Base-by-base conservation (phyloP, 768 basidiomycete species). In the Chlorophyllum brunneum region DNA sequence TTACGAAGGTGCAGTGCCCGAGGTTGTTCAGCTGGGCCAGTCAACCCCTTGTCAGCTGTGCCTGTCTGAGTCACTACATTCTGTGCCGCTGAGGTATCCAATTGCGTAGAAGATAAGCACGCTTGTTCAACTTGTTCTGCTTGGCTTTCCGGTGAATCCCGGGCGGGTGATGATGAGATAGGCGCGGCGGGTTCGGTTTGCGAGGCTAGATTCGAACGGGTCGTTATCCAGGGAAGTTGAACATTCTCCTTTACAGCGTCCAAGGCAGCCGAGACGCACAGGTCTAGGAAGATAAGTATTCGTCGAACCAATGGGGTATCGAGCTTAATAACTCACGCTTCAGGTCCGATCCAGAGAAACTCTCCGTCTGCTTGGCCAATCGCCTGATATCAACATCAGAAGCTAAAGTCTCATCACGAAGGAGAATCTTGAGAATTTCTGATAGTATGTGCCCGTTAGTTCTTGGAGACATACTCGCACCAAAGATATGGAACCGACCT, bases 321-420 rank as follows among this genome's bases (percentile, higher is more conserved):
- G 37, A 36, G 38, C 31, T 23, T 30, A 52, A 42, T 33, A 30
- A 74, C 88, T 63, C 54, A 95, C 94, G 92, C 68, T 95, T 97
- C 54, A 98, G 74, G 66, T 98, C 94, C 23, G 93, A 95, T 13
- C 94, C 94, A 51, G 94, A 98, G 67, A 93, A 98, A 47, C 80
- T 82, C 48, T 89, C 88, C 0, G 92, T 92, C 65, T 81, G 79
- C 63, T 77, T 79, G 4, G 88, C 86, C 33, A 94, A 68, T 20
- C 59, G 63, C 42, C 72, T 70, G 15, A 85, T 64, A 56, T 87
- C 80, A 9, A 92, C 70, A 59, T 91, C 88, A 9, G 72, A 56
- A 5, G 78, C 80, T 31, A 95, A 69, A 0, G 59, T 70, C 67
- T 98, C 94, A 58, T 92, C 86, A n/a, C 86, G 81, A 22, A 95